A percentile compares a stretch with the other conserved stretches of the same genome.
Evolutionary conservation across 108 stramenopile species (phyloP).

Genomic region (Discostella stelligeroides): DNA sequence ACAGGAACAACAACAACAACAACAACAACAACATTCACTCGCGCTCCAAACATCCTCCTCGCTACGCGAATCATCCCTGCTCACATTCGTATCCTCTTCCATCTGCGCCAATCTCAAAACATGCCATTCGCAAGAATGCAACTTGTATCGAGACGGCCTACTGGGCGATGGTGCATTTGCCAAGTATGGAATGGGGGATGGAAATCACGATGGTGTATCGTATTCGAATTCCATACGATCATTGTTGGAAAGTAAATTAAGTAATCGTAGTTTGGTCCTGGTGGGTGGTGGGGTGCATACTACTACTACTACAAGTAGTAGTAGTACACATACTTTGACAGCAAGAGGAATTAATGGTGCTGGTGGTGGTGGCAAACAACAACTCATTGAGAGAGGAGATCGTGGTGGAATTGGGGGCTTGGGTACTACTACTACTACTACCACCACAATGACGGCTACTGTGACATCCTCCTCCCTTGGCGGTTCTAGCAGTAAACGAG

Average conservation of each 20-base stretch:
- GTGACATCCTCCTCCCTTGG: neutral
- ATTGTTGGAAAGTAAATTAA: conserved; percentile 27
- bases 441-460: neutral
- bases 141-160: conserved; percentile 21
- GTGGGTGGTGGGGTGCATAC: conserved; percentile 22
- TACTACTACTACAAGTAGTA: neutral
- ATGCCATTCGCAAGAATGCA: conserved; percentile 17
- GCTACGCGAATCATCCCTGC: conserved; percentile 32
- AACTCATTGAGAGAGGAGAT: too few species aligned
- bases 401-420: neutral
- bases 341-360: too few species aligned
- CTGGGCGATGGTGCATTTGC: conserved; percentile 18
- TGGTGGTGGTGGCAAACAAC: too few species aligned
- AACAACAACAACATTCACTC: conserved; percentile 36
- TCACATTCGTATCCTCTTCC: conserved; percentile 17
- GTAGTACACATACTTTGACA: neutral
- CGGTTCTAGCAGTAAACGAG: conserved; percentile 18
- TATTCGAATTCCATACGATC: neutral
- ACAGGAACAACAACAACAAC: conserved; percentile 1
- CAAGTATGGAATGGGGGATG: conserved; percentile 31
- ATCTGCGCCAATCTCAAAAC: conserved; percentile 23
- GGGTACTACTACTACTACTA: neutral
- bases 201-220: neutral
- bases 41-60: conserved; percentile 34
- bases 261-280: conserved; percentile 41